These are phyloP conservation scores for Aspergillus indologenus DNA, from an alignment of 495 filamentous ascomycete species.

Conservation along the genomic window DNA sequence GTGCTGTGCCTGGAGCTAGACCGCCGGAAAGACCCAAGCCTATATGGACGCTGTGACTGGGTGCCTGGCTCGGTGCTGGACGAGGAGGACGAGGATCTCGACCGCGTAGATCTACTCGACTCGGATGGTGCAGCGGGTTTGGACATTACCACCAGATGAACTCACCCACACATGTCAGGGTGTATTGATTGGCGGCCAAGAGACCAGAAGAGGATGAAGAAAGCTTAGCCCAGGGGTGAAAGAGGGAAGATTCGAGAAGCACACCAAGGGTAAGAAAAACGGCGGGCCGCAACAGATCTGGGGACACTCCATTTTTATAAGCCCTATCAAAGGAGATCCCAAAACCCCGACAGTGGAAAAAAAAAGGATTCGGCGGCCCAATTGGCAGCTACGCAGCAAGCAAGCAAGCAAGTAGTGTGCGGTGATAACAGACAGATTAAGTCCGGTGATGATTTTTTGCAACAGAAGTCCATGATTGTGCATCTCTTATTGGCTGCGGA, in stretches of 20 bases:
- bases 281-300: background rate
- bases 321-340: background rate
- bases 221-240: background rate
- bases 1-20: constrained; percentile 14
- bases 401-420: too few species aligned
- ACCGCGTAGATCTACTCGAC: background rate
- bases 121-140: background rate
- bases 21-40: background rate
- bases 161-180: background rate
- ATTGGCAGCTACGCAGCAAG: background rate
- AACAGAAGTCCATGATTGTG: background rate
- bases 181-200: background rate
- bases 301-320: background rate
- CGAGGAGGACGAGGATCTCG: background rate
- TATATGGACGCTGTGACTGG: background rate
- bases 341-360: background rate
- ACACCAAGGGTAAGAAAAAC: background rate
- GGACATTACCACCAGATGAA: background rate
- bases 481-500: background rate
- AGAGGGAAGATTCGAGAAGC: background rate
- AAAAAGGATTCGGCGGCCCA: background rate
- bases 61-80: background rate
- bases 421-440: background rate
- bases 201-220: background rate
- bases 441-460: background rate